Evolutionary conservation across 352 stramenopile species (phyloP).

Genomic region (Phytophthora pinifolia): DNA sequence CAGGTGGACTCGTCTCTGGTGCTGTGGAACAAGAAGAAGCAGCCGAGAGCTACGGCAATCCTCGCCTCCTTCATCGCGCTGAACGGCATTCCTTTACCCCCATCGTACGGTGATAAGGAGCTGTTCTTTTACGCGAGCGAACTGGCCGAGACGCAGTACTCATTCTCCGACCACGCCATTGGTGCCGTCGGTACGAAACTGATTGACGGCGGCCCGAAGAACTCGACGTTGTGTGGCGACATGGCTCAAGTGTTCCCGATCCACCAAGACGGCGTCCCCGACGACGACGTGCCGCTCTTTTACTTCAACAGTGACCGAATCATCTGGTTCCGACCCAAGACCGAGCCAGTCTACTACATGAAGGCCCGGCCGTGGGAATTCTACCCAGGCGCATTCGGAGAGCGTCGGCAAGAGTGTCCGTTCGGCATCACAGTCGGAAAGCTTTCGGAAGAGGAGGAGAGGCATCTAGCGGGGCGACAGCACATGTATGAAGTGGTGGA

Average conservation of each 20-base stretch:
- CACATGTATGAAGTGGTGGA: constrained; percentile 36
- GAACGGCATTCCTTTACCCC: constrained; percentile 19
- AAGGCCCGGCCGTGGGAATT: constrained; percentile 31
- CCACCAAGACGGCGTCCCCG: constrained; percentile 11
- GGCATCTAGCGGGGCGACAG: constrained; percentile 34
- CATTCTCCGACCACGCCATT: constrained; percentile 35
- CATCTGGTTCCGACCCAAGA: constrained; percentile 23
- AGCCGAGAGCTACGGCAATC: constrained; percentile 41
- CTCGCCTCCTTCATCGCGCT: constrained; percentile 37
- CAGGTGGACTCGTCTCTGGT: constrained; percentile 49
- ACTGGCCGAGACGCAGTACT: constrained; percentile 42
- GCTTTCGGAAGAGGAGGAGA: constrained; percentile 32
- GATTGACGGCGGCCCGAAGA: constrained; percentile 14
- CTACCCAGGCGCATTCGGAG: constrained; percentile 37
- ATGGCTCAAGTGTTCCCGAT: constrained; percentile 42
- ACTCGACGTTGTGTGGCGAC: constrained; percentile 40
- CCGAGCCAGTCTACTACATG: constrained; percentile 30
- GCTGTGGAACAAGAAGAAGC: constrained; percentile 43
- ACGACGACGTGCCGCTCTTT: constrained; percentile 27
- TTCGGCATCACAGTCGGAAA: constrained; percentile 34
- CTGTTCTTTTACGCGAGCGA: constrained; percentile 48
- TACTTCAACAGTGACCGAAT: constrained; percentile 57
- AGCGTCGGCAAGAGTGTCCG: constrained; percentile 35
- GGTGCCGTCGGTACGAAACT: constrained; percentile 35
- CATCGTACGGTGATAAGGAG: constrained; percentile 54